Base-by-base conservation (phyloP, 768 basidiomycete genomes). In the Boletus insuetus region DNA sequence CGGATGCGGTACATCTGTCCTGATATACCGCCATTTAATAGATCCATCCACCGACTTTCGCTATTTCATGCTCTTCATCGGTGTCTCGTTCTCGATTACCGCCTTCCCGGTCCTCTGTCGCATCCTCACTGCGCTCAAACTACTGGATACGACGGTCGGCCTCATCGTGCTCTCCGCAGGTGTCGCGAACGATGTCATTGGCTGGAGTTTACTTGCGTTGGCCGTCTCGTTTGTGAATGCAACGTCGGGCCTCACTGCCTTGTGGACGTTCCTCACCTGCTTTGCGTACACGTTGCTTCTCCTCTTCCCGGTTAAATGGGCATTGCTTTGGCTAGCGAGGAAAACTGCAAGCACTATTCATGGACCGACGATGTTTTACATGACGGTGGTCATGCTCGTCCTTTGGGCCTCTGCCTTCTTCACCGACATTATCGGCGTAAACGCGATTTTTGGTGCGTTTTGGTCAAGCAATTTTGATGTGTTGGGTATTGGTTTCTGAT, bases 191-290 rank as follows among this genome's bases (percentile, higher is more conserved):
- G 90, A 91, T 64, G 89, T 94, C 64, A 81, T 93, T 51, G 91
- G 89, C 3, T 97, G 95, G 96, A 81, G 80, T 3, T 75, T 98
- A 0, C 81, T 99, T 10, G 96, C 96, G 0, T 77, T 99, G 37
- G 90, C 88, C 22, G 88, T 98, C 11, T 92, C 96, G 0, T 81
- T 99, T 17, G 94, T 95, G 51, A 97, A 96, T 58, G 91, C 94
- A 0, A 82, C 85, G 1, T 81, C 84, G 0, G 93, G 93, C 0
- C 74, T 94, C 0, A 91, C 86, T 0, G 94, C 96, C 0, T 73
- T 98, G 6, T 98, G 85, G 72, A 87, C 94, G 55, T 79, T 99
- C 22, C 77, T 98, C 2, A 73, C 78, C 6, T 90, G 91, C 51
- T 71, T 95, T 9, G 96, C 80, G 1, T 98, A 89, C 85, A 82